Evolutionary conservation across 129 eudicot genomes (phyloP), one percentile per base, ranked within the genome.

Genomic region (Centaurea solstitialis): DNA sequence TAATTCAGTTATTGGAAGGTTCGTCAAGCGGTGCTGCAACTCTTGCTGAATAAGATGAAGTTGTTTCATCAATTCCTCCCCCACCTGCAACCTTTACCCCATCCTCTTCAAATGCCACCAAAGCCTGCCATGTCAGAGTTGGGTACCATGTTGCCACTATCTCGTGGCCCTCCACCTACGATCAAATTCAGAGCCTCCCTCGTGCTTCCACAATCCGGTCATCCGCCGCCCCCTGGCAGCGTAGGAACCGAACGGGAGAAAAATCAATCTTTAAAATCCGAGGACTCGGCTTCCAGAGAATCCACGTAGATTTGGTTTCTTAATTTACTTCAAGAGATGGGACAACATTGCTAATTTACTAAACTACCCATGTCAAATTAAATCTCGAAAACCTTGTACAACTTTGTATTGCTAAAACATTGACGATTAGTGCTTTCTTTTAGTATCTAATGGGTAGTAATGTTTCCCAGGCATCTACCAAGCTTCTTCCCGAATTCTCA

Each of bases 81-180:
- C 92, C 92, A 75, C 98, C 97, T 1, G 96, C 96, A 6, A 2
- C 30, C 30, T 26, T 26, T 26, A 26, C 30, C 30, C 30, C 30
- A 1, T 26, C 98, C 98, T 3, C 98, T 92, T 20, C 97, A 97
- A 15, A 77, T 90, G 89, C 98, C 98, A n/a, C 91, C 93, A 64
- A 90, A 79, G 85, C 93, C 94, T 47, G 78, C 91, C 68, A 73
- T 66, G 37, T 40, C 86, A 70, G 92, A 90, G 70, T 65, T 75
- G 37, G 83, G 84, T 53, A n/a, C 84, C 53, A 66, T 89, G 68
- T 39, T 88, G 82, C 93, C 91, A 17, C 90, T 85, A 7, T 85
- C 90, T 23, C 91, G 96, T 39, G 80, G 87, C 75, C 93, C 92
- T 37, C 87, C 94, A 69, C 84, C 97, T 28, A 87, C 86, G 93